Percentiles rank a stretch among this genome's conserved stretches.
Conservation (phyloP, 495 filamentous ascomycete species). For the Hypoxylon lenormandii region DNA sequence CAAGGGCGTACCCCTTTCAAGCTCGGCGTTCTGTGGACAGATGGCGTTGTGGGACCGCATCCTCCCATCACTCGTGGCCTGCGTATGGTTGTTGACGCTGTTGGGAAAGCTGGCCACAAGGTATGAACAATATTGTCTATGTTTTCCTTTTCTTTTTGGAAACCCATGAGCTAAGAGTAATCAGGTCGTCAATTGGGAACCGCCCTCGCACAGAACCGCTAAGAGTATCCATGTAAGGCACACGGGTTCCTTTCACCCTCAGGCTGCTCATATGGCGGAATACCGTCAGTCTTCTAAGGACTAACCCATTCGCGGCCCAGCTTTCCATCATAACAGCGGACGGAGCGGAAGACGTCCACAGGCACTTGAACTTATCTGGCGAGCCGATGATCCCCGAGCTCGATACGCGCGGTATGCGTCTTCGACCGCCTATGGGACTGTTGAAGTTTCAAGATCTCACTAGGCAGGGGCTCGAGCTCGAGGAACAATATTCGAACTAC, state of each 20-base stretch:
- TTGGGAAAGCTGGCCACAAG: slow-evolving; percentile 57
- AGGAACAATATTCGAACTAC: slow-evolving; percentile 53
- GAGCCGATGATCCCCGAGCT: slow-evolving; percentile 58
- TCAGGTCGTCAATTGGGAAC: slow-evolving; percentile 58
- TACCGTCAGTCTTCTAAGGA: no score
- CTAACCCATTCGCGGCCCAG: no score
- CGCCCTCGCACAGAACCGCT: slow-evolving; percentile 5
- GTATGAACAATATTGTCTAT: no score
- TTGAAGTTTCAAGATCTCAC: slow-evolving; percentile 35
- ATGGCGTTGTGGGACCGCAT: slow-evolving; percentile 67
- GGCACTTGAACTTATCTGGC: slow-evolving; percentile 57
- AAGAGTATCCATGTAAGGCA: no score
- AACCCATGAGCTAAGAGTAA: no score
- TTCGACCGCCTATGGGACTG: slow-evolving; percentile 27
- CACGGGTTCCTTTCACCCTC: no score
- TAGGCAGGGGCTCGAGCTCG: slow-evolving; percentile 40
- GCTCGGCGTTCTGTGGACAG: slow-evolving; percentile 66
- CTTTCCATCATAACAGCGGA: no score
- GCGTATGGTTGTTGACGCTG: slow-evolving; percentile 50
- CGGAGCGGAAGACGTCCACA: slow-evolving; percentile 55
- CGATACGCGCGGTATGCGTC: slow-evolving; percentile 20
- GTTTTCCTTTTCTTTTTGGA: no score
- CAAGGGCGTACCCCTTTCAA: no score
- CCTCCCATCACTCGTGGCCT: slow-evolving; percentile 63
- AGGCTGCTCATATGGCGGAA: no score